These are phyloP conservation scores for Arthroderma sp. DNA, from an alignment of 2,329 filamentous ascomycete species.

Conservation along the genomic window DNA sequence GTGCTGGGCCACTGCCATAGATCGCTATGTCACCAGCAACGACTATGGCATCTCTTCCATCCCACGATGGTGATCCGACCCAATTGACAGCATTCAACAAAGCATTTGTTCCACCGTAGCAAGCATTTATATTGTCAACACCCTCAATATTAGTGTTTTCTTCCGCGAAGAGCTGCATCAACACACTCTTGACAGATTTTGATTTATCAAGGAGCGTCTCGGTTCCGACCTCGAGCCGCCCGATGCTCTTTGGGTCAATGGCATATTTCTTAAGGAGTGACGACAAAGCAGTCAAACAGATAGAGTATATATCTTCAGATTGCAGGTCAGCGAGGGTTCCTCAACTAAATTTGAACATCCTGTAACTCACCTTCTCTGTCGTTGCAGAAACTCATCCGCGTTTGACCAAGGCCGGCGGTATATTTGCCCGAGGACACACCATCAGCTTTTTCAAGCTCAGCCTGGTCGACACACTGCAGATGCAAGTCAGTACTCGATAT, in stretches of 20 bases:
- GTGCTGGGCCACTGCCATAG: slow-evolving; percentile 65
- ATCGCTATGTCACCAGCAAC: slow-evolving; percentile 67
- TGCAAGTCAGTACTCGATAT: slow-evolving; percentile 12
- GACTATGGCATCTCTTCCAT: slow-evolving; percentile 65
- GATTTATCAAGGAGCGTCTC: slow-evolving; percentile 74
- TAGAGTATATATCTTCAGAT: slow-evolving; percentile 67
- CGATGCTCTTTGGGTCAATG: slow-evolving; percentile 62
- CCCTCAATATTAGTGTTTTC: slow-evolving; percentile 69
- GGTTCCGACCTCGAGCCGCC: slow-evolving; percentile 66
- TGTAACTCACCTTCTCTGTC: slow-evolving; percentile 61
- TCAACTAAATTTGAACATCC: background rate
- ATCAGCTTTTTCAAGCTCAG: slow-evolving; percentile 75
- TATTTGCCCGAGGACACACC: slow-evolving; percentile 72
- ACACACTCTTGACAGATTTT: slow-evolving; percentile 69
- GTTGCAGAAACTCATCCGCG: slow-evolving; percentile 85
- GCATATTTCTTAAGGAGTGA: slow-evolving; percentile 72
- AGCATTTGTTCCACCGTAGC: slow-evolving; percentile 71
- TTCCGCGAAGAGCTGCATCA: slow-evolving; percentile 65
- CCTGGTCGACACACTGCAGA: slow-evolving; percentile 66
- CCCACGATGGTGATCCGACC: slow-evolving; percentile 78
- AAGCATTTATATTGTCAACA: slow-evolving; percentile 67
- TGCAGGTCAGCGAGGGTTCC: background rate
- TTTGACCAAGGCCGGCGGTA: slow-evolving; percentile 82
- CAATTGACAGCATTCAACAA: slow-evolving; percentile 67
- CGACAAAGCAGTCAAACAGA: slow-evolving; percentile 64